phyloP scores from a whole-genome alignment of 1,139 yeast genomes.

The Magnusiomyces paraingens region DNA sequence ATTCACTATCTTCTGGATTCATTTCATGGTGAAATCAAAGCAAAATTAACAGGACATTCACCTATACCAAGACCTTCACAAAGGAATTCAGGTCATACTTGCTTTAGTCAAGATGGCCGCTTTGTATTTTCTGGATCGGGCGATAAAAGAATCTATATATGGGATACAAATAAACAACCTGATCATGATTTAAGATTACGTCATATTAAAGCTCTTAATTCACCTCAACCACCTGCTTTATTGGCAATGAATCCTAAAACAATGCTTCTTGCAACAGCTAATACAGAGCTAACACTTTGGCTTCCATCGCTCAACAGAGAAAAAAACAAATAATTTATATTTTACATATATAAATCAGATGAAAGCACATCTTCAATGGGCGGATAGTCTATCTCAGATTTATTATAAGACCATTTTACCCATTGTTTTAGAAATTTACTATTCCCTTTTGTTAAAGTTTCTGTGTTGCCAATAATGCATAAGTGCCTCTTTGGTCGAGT shows the following conservation, averaged over 20 bases:
- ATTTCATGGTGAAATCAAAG: constrained; percentile 53
- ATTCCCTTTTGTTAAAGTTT: constrained; percentile 36
- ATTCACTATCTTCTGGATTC: constrained; percentile 65
- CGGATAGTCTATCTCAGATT: constrained; percentile 67
- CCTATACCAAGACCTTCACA: constrained; percentile 31
- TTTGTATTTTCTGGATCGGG: constrained; percentile 59
- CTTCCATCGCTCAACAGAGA: constrained; percentile 25
- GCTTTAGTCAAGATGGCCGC: constrained; percentile 78
- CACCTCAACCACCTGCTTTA: constrained; percentile 40
- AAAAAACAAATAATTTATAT: neutral
- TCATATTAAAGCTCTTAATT: constrained; percentile 28
- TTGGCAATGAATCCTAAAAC: constrained; percentile 72
- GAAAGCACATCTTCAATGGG: constrained; percentile 32
- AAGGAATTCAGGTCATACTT: constrained; percentile 37
- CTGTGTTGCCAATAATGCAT: constrained; percentile 82
- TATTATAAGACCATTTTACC: constrained; percentile 65
- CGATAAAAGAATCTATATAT: constrained; percentile 50
- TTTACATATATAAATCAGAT: constrained; percentile 4
- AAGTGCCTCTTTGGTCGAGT: constrained; percentile 85
- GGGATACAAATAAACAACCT: constrained; percentile 46
- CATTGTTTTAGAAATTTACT: constrained; percentile 45
- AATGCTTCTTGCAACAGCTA: constrained; percentile 77
- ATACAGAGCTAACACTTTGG: constrained; percentile 44
- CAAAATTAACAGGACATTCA: constrained; percentile 44
- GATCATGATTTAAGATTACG: constrained; percentile 23